Percentiles rank a stretch among this genome's conserved stretches.
Evolutionary conservation across 768 basidiomycete genomes (phyloP).

Genomic region (Tylopilus vinaceipallidus): DNA sequence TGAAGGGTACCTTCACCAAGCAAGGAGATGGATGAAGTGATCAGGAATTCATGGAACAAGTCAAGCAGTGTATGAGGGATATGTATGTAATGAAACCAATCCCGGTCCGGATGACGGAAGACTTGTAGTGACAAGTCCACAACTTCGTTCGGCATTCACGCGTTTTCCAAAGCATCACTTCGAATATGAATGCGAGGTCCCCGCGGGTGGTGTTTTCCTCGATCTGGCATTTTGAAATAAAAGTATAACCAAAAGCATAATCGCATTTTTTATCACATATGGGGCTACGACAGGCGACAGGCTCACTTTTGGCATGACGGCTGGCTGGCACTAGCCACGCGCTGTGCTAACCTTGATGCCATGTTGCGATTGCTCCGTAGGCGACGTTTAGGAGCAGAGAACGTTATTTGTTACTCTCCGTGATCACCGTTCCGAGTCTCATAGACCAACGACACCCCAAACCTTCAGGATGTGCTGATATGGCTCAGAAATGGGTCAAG

Average conservation of each 20-base stretch:
- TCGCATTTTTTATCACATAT: not conserved
- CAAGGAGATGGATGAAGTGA: not conserved
- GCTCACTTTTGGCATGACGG: slow-evolving; percentile 2
- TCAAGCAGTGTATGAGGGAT: too few relatives aligned
- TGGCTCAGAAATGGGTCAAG: not conserved
- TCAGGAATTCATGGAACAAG: not conserved
- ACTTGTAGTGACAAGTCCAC: not conserved
- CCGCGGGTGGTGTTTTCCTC: slow-evolving; percentile 8
- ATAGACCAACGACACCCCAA: not conserved
- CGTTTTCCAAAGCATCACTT: not conserved
- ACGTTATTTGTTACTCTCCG: not conserved
- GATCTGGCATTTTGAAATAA: slow-evolving; percentile 3
- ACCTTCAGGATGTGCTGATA: slow-evolving; percentile 1
- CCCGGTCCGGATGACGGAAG: not conserved
- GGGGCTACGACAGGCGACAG: slow-evolving; percentile 2
- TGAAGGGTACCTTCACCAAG: not conserved
- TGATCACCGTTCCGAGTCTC: not conserved
- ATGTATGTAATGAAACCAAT: not conserved
- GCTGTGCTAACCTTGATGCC: not conserved
- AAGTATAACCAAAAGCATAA: slow-evolving; percentile 1
- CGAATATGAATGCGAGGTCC: slow-evolving; percentile 4
- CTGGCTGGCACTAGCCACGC: not conserved
- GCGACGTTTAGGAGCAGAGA: slow-evolving; percentile 11
- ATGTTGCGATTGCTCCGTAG: not conserved
- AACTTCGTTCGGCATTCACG: not conserved